Base-by-base conservation (phyloP, 108 stramenopile species). In the Chaetoceros muelleri region DNA sequence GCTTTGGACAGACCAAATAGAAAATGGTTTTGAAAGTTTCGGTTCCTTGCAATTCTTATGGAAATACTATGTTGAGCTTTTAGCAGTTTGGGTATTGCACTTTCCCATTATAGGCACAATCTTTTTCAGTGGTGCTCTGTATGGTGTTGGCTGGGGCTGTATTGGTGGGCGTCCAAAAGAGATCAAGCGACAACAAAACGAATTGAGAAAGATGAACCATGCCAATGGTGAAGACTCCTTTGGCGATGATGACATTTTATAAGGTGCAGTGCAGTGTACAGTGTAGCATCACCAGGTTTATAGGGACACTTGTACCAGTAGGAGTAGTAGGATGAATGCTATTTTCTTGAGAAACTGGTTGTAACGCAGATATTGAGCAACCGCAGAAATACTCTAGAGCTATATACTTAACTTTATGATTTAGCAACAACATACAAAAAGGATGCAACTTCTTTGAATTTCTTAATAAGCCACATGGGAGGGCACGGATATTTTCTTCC, bases 401-500 rank as follows among this genome's bases (percentile, higher is more conserved):
- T n/a, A n/a, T n/a, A n/a, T n/a, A n/a, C n/a, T n/a, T n/a, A n/a
- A n/a, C n/a, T n/a, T n/a, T n/a, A n/a, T n/a, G n/a, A n/a, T n/a
- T n/a, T n/a, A n/a, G n/a, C n/a, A n/a, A n/a, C n/a, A n/a, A n/a
- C n/a, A n/a, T n/a, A n/a, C n/a, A n/a, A n/a, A n/a, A n/a, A n/a
- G n/a, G n/a, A n/a, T n/a, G n/a, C n/a, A n/a, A n/a, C n/a, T n/a
- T n/a, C n/a, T n/a, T n/a, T n/a, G n/a, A n/a, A 28, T 1, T 56
- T 44, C 2, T 67, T 60, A 78, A 56, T 90, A 90, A 28, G 85
- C 69, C n/a, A 72, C 69, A 69, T 90, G 86, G 19, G 85, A 86
- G 2, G 89, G 89, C 25, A 90, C 84, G 23, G 77, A 79, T 24
- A 90, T 85, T 52, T 76, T 80, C 74, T 80, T 84, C 3, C 90